phyloP scores from a whole-genome alignment of 1,284 basidiomycete species.

The Apiotrichum gamsii region DNA sequence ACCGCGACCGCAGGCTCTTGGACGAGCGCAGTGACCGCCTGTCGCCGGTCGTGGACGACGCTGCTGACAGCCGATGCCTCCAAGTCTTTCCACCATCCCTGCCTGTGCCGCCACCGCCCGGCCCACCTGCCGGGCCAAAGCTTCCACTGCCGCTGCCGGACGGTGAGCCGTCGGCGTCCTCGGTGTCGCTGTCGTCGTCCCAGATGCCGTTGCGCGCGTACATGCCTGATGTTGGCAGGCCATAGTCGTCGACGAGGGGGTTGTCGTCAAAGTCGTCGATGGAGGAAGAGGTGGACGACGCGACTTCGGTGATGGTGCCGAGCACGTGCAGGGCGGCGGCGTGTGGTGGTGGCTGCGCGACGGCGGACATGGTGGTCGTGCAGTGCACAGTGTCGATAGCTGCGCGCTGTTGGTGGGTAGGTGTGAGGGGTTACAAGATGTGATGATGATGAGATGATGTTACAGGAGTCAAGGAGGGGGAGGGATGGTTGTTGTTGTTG shows the following conservation, averaged over 20 bases:
- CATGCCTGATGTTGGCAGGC: conserved; percentile 32
- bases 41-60: too few relatives aligned
- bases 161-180: neutral
- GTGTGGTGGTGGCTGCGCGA: too few relatives aligned
- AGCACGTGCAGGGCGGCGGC: conserved; percentile 18
- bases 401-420: too few relatives aligned
- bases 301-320: neutral
- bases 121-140: neutral
- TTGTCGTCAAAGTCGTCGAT: neutral
- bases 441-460: too few relatives aligned
- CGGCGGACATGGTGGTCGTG: too few relatives aligned
- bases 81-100: conserved; percentile 2
- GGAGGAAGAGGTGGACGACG: neutral
- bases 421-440: too few relatives aligned
- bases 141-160: neutral
- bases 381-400: too few relatives aligned
- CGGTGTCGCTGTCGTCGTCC: conserved; percentile 28
- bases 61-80: conserved; percentile 1
- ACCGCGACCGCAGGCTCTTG: conserved; percentile 7
- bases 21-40: neutral
- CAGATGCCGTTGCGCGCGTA: conserved; percentile 39
- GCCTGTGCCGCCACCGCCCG: neutral
- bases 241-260: conserved; percentile 10
- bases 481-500: too few relatives aligned
- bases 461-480: too few relatives aligned